Percentiles rank a stretch among this genome's conserved stretches.
Evolutionary conservation across 2,329 filamentous ascomycete species (phyloP).

Genomic region (Cladosporium colombiae): DNA sequence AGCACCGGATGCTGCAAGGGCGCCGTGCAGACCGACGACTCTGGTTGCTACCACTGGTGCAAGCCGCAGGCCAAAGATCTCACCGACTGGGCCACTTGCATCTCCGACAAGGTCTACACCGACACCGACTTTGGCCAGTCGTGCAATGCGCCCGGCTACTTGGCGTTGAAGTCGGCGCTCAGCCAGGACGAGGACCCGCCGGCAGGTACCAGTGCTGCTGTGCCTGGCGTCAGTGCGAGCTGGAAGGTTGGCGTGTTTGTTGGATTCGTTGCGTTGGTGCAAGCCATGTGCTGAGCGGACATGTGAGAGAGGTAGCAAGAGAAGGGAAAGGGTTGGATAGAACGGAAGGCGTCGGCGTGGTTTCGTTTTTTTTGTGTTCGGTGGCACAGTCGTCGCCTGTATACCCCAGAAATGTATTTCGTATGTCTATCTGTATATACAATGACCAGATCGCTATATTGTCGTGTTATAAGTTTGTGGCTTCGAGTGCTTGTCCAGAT

Average conservation of each 20-base stretch:
- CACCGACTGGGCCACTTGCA: slow-evolving; percentile 14
- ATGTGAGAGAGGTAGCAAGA: not conserved
- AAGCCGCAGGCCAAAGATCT: slow-evolving; percentile 1
- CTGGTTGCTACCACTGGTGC: slow-evolving; percentile 19
- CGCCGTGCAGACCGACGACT: slow-evolving; percentile 3
- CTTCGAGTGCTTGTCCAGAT: not conserved
- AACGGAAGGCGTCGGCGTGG: slow-evolving; percentile 3
- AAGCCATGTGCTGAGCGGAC: slow-evolving; percentile 5
- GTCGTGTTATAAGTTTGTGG: not conserved
- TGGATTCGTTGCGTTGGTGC: slow-evolving; percentile 9
- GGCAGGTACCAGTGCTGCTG: not conserved
- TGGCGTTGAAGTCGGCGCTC: slow-evolving; percentile 3
- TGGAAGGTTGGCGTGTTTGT: slow-evolving; percentile 18
- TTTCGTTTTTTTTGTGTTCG: slow-evolving; percentile 8
- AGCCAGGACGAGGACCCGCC: not conserved
- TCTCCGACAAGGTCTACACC: slow-evolving; percentile 16
- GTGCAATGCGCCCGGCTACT: slow-evolving; percentile 7
- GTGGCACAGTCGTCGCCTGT: slow-evolving; percentile 13
- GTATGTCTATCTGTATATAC: slow-evolving; percentile 5
- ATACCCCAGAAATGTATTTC: slow-evolving; percentile 17
- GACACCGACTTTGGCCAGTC: slow-evolving; percentile 12
- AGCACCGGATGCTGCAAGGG: slow-evolving; percentile 13
- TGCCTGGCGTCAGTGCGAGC: not conserved
- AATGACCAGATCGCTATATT: not conserved
- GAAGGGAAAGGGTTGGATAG: not conserved